These are phyloP conservation scores for Cystobasidium ongulense DNA, from an alignment of 768 basidiomycete genomes.

Conservation along the genomic window DNA sequence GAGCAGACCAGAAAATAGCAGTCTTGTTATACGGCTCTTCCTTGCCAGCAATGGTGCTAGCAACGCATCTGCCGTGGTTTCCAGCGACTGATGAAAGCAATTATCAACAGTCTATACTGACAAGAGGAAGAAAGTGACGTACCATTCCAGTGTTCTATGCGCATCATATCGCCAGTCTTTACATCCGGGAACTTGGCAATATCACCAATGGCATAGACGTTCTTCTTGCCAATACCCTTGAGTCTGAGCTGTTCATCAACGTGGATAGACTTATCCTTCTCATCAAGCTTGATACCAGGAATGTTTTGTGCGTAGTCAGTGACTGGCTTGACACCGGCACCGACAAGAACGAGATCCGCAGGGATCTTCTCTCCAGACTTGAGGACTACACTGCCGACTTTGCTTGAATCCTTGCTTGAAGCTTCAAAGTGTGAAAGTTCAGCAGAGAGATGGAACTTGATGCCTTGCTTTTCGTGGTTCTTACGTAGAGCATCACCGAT, in stretches of 20 bases:
- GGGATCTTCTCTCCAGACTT: conserved; percentile 30
- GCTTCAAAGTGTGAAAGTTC: conserved; percentile 56
- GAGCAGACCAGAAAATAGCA: conserved; percentile 84
- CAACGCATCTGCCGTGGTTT: conserved; percentile 26
- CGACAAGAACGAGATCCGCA: conserved; percentile 27
- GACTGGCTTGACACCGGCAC: conserved; percentile 31
- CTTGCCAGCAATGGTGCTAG: conserved; percentile 22
- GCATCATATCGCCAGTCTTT: conserved; percentile 23
- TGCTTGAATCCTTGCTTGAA: conserved; percentile 27
- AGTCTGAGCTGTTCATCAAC: conserved; percentile 26
- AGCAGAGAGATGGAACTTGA: conserved; percentile 73
- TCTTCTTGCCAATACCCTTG: conserved; percentile 31
- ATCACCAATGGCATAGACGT: conserved; percentile 33
- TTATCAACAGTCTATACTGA: not conserved
- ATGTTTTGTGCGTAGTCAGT: conserved; percentile 28
- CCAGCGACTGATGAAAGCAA: conserved; percentile 2
- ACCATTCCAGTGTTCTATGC: conserved; percentile 24
- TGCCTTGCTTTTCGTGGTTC: conserved; percentile 71
- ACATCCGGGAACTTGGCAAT: conserved; percentile 27
- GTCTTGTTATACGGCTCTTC: conserved; percentile 60
- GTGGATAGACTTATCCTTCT: conserved; percentile 33
- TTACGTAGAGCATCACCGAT: conserved; percentile 70
- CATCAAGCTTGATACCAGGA: conserved; percentile 22
- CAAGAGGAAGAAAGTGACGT: not conserved
- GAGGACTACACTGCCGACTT: conserved; percentile 28